Percentiles rank a stretch among this genome's conserved stretches.
Evolutionary conservation across 2,329 filamentous ascomycete species (phyloP).

Genomic region (Parastagonospora nodorum): DNA sequence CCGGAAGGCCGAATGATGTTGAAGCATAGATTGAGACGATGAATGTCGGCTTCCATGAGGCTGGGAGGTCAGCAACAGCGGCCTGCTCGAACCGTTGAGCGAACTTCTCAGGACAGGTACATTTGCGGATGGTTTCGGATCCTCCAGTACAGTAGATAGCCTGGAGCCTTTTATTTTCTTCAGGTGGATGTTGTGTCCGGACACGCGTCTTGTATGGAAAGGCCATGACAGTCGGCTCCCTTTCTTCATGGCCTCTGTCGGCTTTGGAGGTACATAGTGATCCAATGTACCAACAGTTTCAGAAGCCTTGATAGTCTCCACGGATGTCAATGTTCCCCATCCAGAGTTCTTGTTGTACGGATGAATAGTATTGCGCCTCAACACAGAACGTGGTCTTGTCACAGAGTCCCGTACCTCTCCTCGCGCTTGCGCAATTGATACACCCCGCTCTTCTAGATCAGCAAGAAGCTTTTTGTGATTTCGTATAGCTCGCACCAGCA

Average conservation of each 20-base stretch:
- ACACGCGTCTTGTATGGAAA: constrained; percentile 30
- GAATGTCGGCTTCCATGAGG: constrained; percentile 25
- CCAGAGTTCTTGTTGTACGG: constrained; percentile 45
- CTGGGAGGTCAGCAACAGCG: constrained; percentile 15
- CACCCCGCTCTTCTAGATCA: constrained; percentile 40
- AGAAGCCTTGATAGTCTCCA: constrained; percentile 39
- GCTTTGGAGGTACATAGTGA: constrained; percentile 32
- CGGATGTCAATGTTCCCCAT: constrained; percentile 50
- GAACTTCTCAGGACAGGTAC: constrained; percentile 24
- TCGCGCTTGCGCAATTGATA: constrained; percentile 30
- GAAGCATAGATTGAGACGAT: constrained; percentile 33
- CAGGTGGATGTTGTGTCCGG: constrained; percentile 33
- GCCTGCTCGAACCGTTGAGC: constrained; percentile 8
- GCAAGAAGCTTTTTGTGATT: constrained; percentile 37
- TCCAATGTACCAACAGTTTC: constrained; percentile 15
- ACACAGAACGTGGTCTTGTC: constrained; percentile 36
- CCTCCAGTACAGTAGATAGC: constrained; percentile 48
- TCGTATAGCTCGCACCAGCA: constrained; percentile 33
- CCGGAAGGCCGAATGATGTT: constrained; percentile 36
- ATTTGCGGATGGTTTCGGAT: constrained; percentile 40
- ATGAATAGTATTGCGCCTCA: constrained; percentile 38
- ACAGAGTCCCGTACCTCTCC: constrained; percentile 20
- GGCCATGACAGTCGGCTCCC: constrained; percentile 37
- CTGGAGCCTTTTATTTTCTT: constrained; percentile 31
- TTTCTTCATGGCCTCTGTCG: constrained; percentile 19